Evolutionary conservation across 345 rosid genomes (phyloP).

Genomic region (Garcia nutans): DNA sequence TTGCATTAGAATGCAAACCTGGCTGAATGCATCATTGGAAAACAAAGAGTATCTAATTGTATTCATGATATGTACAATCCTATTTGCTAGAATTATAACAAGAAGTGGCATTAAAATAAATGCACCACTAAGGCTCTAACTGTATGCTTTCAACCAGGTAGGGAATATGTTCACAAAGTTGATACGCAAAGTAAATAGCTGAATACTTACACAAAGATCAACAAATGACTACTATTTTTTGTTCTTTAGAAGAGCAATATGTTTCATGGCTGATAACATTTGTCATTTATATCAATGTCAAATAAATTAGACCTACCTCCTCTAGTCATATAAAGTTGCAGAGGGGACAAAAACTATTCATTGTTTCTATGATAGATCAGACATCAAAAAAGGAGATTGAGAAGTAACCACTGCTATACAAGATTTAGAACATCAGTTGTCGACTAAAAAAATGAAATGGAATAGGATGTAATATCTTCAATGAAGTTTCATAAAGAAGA

Average conservation of each 20-base stretch:
- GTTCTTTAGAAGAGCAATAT: neutral
- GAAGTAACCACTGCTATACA: neutral
- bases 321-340: neutral
- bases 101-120: neutral
- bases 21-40: slow-evolving; percentile 19
- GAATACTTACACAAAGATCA: neutral
- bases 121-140: neutral
- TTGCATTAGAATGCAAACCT: slow-evolving; percentile 16
- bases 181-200: too few relatives aligned
- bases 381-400: neutral
- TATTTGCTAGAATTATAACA: neutral
- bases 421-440: neutral
- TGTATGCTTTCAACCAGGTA: neutral
- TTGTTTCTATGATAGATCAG: neutral
- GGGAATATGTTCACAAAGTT: neutral
- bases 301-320: neutral
- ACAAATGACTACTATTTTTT: neutral
- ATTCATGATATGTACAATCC: neutral
- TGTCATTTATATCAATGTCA: neutral
- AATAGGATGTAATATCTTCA: neutral
- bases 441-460: neutral
- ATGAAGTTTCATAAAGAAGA: neutral
- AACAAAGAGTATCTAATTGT: neutral
- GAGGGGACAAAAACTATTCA: neutral
- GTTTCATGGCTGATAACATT: neutral